Percentiles rank a stretch among this genome's conserved stretches.
phyloP scores from a whole-genome alignment of 768 basidiomycete species.

The Mycena belliarum region DNA sequence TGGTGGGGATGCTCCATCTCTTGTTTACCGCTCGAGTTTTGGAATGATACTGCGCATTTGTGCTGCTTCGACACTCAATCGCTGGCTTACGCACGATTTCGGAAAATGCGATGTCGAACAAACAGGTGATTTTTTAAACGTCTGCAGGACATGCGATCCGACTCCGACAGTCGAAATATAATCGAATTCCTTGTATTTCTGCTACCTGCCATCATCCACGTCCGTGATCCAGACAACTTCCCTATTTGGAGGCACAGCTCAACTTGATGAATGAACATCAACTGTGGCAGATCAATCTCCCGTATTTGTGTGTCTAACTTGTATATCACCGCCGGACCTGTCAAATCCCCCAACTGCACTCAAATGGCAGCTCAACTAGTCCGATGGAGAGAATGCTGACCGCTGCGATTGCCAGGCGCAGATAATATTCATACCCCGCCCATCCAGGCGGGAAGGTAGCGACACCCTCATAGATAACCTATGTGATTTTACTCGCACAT shows the following conservation, averaged over 20 bases:
- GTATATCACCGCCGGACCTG: no score
- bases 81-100: background rate
- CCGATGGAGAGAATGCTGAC: background rate
- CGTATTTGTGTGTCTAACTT: background rate
- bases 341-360: background rate
- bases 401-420: background rate
- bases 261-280: background rate
- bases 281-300: background rate
- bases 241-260: background rate
- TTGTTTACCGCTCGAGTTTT: conserved; percentile 12
- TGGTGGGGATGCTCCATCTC: background rate
- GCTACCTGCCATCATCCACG: background rate
- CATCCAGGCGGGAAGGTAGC: conserved; percentile 12
- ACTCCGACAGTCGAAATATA: background rate
- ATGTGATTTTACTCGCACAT: background rate
- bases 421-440: background rate
- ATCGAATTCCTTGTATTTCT: background rate
- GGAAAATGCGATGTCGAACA: background rate
- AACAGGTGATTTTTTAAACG: background rate
- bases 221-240: background rate
- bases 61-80: background rate
- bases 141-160: background rate
- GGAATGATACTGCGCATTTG: background rate
- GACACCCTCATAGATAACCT: background rate
- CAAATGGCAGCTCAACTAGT: background rate